Percentiles rank a stretch among this genome's conserved stretches.
These are phyloP conservation scores for Chlorophyllum brunneum DNA, from an alignment of 768 basidiomycete species.

Conservation along the genomic window DNA sequence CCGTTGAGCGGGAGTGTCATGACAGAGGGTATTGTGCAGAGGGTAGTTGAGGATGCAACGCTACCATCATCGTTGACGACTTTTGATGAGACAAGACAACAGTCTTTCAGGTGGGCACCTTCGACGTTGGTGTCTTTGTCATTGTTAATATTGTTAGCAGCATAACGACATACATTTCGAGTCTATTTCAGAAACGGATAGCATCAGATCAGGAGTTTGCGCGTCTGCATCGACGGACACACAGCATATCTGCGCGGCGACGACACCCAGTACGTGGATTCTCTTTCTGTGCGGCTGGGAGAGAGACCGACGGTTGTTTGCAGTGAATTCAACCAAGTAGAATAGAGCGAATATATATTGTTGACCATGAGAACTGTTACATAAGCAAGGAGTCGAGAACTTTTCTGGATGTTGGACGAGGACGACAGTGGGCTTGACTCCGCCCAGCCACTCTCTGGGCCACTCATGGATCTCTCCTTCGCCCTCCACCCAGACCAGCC, in stretches of 20 bases:
- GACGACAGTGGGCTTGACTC: too few relatives aligned
- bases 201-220: slow-evolving; percentile 3
- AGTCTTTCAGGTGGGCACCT: not conserved
- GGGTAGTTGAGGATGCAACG: not conserved
- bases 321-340: slow-evolving; percentile 3
- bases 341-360: not conserved
- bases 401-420: not conserved
- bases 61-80: not conserved
- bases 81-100: not conserved
- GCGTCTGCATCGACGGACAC: slow-evolving; percentile 8
- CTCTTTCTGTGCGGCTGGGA: too few relatives aligned
- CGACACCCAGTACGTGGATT: slow-evolving; percentile 16
- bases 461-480: slow-evolving; percentile 42
- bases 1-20: not conserved
- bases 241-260: slow-evolving; percentile 14
- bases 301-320: not conserved
- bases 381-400: slow-evolving; percentile 6
- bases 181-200: slow-evolving; percentile 1
- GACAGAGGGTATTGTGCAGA: not conserved
- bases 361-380: slow-evolving; percentile 12
- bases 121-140: not conserved
- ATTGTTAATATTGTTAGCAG: not conserved
- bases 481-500: slow-evolving; percentile 28
- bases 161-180: not conserved
- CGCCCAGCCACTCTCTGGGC: too few relatives aligned